A percentile compares a stretch with the other conserved stretches of the same genome.
Evolutionary conservation across 768 basidiomycete genomes (phyloP).

Genomic region (Boletus fagicola): DNA sequence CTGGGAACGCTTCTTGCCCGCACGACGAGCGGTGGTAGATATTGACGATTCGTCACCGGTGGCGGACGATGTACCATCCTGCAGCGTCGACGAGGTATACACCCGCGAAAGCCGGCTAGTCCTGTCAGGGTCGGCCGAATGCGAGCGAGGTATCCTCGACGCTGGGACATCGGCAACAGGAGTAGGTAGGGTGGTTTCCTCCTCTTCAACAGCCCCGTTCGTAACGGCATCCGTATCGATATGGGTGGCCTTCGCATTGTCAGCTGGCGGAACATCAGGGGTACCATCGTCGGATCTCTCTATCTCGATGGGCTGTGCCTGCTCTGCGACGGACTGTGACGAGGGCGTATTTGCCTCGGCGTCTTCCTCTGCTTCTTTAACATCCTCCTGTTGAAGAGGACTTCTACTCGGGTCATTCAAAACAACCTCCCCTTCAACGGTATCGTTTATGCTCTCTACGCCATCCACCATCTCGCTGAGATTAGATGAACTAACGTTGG

Average conservation of each 20-base stretch:
- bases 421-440: slow-evolving; percentile 23
- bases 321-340: slow-evolving; percentile 7
- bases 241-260: slow-evolving; percentile 4
- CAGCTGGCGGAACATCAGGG: slow-evolving; percentile 14
- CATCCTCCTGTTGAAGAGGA: slow-evolving; percentile 22
- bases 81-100: slow-evolving; percentile 51
- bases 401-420: slow-evolving; percentile 15
- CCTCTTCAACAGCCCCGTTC: slow-evolving; percentile 27
- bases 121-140: slow-evolving; percentile 77
- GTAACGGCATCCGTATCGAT: slow-evolving; percentile 24
- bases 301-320: slow-evolving; percentile 19
- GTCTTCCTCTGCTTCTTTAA: slow-evolving; percentile 32
- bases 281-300: slow-evolving; percentile 23
- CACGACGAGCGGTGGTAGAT: slow-evolving; percentile 49
- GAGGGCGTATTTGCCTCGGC: slow-evolving; percentile 2
- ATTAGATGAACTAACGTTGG: slow-evolving; percentile 29
- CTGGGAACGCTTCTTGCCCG: slow-evolving; percentile 59
- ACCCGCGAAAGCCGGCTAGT: slow-evolving; percentile 56
- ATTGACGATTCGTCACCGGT: slow-evolving; percentile 72
- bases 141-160: slow-evolving; percentile 67
- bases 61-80: slow-evolving; percentile 54
- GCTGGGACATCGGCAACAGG: slow-evolving; percentile 38
- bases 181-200: slow-evolving; percentile 35
- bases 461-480: slow-evolving; percentile 34
- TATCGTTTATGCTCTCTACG: slow-evolving; percentile 32